Evolutionary conservation across 257 asterid genomes (phyloP).

Genomic region (Eustoma russellianum): DNA sequence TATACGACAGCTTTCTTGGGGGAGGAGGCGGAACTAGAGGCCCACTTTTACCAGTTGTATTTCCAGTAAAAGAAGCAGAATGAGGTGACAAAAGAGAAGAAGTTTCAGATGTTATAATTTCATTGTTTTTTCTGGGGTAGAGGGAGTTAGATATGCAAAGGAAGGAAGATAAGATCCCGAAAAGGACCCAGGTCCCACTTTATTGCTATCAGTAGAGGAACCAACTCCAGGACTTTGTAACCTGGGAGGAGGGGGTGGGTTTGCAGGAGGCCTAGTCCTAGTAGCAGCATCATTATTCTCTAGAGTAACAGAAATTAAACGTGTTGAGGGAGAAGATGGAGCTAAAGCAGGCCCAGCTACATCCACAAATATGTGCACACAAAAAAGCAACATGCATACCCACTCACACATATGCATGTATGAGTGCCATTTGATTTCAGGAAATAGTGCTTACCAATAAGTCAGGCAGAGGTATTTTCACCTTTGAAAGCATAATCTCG

Average conservation of each 20-base stretch:
- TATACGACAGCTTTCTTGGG: conserved; percentile 9
- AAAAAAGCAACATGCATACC: too few relatives aligned
- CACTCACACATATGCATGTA: too few relatives aligned
- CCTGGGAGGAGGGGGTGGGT: conserved; percentile 19
- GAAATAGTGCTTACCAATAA: conserved; percentile 53
- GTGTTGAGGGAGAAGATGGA: conserved; percentile 11
- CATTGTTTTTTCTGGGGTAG: too few relatives aligned
- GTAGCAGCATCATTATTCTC: conserved; percentile 18
- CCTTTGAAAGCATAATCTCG: conserved; percentile 93
- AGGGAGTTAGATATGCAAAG: neutral
- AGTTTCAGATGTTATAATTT: too few relatives aligned
- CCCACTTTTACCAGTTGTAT: conserved; percentile 11
- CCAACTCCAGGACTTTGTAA: conserved; percentile 18
- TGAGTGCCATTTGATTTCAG: too few relatives aligned
- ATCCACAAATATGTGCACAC: too few relatives aligned
- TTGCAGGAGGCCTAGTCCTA: conserved; percentile 3
- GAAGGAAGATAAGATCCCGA: too few relatives aligned
- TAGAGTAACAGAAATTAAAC: conserved; percentile 16
- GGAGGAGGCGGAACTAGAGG: conserved; percentile 22
- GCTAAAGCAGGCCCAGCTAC: conserved; percentile 4
- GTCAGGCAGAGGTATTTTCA: conserved; percentile 74
- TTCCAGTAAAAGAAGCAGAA: conserved; percentile 1
- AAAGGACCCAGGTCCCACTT: neutral
- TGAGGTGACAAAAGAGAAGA: conserved; percentile 4
- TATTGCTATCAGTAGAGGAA: conserved; percentile 15